A percentile compares a stretch with the other conserved stretches of the same genome.
Evolutionary conservation across 2,329 filamentous ascomycete genomes (phyloP).

Genomic region (Trichoderma arundinaceum): DNA sequence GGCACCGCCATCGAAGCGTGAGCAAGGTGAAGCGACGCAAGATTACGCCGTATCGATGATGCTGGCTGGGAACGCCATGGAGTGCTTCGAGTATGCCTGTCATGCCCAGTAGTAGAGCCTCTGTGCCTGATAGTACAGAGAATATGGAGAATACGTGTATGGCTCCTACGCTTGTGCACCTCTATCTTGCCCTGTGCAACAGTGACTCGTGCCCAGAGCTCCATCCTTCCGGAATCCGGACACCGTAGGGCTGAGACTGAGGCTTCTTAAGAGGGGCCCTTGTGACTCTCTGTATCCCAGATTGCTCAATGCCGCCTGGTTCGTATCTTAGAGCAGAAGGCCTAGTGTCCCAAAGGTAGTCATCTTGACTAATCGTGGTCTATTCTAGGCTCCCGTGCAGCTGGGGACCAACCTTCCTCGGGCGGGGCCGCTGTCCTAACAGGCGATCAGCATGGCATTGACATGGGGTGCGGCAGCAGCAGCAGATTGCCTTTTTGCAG

Average conservation of each 20-base stretch:
- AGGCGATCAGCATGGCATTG: slow-evolving; percentile 8
- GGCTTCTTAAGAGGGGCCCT: background rate
- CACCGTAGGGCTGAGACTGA: slow-evolving; percentile 14
- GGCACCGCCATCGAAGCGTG: background rate
- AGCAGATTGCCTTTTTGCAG: background rate
- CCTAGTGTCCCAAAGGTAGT: too few species aligned
- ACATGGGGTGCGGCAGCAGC: background rate
- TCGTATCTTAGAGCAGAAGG: background rate
- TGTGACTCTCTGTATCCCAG: slow-evolving; percentile 4
- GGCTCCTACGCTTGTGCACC: background rate
- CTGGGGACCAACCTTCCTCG: background rate
- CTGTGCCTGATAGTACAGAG: background rate
- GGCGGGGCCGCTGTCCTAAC: background rate
- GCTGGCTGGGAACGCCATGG: too few species aligned
- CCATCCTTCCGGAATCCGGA: slow-evolving; percentile 5
- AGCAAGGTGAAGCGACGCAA: too few species aligned
- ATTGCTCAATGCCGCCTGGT: background rate
- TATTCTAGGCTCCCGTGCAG: background rate
- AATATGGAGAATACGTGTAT: background rate
- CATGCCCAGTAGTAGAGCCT: too few species aligned
- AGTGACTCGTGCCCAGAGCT: background rate
- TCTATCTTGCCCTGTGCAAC: background rate
- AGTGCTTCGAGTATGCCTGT: too few species aligned
- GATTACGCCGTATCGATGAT: too few species aligned
- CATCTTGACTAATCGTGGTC: slow-evolving; percentile 4